Evolutionary conservation across 306 rosid species (phyloP).

Genomic region (Amphicarpaea edgeworthii): DNA sequence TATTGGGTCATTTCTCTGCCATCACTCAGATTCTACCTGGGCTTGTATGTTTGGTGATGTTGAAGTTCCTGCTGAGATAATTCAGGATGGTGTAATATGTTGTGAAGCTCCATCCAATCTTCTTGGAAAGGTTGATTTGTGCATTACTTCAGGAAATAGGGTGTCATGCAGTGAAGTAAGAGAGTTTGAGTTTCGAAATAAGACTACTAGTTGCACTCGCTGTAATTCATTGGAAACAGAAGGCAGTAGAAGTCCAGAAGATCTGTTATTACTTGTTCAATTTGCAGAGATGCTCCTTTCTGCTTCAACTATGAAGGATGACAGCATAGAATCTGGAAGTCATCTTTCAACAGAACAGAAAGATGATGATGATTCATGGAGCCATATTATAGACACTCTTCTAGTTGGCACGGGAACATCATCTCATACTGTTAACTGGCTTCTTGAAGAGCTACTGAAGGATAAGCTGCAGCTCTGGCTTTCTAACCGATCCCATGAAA

Average conservation of each 20-base stretch:
- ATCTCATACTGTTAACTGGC: slow-evolving; percentile 73
- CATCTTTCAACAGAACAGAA: slow-evolving; percentile 45
- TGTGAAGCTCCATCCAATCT: slow-evolving; percentile 84
- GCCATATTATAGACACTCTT: slow-evolving; percentile 68
- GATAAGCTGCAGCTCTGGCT: slow-evolving; percentile 83
- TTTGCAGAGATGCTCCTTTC: slow-evolving; percentile 78
- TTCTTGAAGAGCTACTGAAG: slow-evolving; percentile 87
- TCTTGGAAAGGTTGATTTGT: slow-evolving; percentile 80
- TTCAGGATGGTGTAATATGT: slow-evolving; percentile 79
- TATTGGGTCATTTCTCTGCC: slow-evolving; percentile 86
- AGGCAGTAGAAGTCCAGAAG: slow-evolving; percentile 68
- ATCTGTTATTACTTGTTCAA: slow-evolving; percentile 84
- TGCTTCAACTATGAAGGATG: slow-evolving; percentile 52
- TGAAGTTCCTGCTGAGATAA: slow-evolving; percentile 84
- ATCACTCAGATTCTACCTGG: slow-evolving; percentile 74
- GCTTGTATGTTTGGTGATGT: slow-evolving; percentile 88
- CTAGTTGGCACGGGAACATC: slow-evolving; percentile 74
- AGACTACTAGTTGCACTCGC: slow-evolving; percentile 50
- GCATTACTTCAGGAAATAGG: slow-evolving; percentile 81
- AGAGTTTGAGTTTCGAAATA: slow-evolving; percentile 78
- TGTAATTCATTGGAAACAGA: slow-evolving; percentile 59
- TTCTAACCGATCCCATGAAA: slow-evolving; percentile 61
- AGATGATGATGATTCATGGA: slow-evolving; percentile 75
- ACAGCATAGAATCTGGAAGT: slow-evolving; percentile 52
- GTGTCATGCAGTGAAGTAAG: slow-evolving; percentile 91